These are phyloP conservation scores for Boletus rex-veris DNA, from an alignment of 768 basidiomycete genomes.

Conservation along the genomic window DNA sequence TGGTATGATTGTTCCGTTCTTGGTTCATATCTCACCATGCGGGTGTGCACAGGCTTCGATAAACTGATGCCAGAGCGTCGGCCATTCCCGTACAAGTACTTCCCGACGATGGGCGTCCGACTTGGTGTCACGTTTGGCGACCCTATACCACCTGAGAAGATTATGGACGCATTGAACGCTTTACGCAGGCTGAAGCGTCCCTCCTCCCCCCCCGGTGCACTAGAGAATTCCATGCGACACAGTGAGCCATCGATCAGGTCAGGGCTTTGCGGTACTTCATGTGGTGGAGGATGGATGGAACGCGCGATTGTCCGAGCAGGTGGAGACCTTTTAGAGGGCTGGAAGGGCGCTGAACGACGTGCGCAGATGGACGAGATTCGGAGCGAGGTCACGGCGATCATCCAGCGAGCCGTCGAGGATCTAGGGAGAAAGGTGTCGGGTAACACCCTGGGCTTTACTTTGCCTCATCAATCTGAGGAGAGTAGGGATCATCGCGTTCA, in stretches of 20 bases:
- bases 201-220: background rate
- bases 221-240: background rate
- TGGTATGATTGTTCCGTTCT: conserved; percentile 36
- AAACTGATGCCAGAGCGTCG: conserved; percentile 88
- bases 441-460: conserved; percentile 23
- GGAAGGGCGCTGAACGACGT: conserved; percentile 2
- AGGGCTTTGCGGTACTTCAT: background rate
- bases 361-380: conserved; percentile 40
- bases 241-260: background rate
- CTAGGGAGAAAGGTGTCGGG: conserved; percentile 52
- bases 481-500: background rate
- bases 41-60: conserved; percentile 60
- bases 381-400: conserved; percentile 49
- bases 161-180: conserved; percentile 26
- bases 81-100: conserved; percentile 64
- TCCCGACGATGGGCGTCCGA: conserved; percentile 58
- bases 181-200: background rate
- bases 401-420: conserved; percentile 52
- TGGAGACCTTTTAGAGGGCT: conserved; percentile 1
- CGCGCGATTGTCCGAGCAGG: conserved; percentile 1
- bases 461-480: background rate
- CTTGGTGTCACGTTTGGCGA: conserved; percentile 79
- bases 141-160: conserved; percentile 51
- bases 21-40: background rate
- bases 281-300: conserved; percentile 15